Evolutionary conservation across 305 asterid genomes (phyloP).

Genomic region (Solanum hybrid): DNA sequence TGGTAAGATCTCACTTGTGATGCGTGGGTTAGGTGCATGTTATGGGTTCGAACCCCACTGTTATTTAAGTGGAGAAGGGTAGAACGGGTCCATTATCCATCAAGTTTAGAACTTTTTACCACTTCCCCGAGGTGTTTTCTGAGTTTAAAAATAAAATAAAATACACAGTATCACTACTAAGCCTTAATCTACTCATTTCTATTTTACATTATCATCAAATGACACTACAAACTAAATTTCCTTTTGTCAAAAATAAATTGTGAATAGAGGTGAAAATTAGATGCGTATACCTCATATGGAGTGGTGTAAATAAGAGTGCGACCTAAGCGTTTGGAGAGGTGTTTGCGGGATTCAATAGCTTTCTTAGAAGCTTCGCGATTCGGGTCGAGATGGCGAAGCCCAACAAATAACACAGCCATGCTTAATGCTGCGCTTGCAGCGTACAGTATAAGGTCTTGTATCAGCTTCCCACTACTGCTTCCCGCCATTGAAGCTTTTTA

Average conservation of each 20-base stretch:
- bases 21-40: not conserved
- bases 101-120: not conserved
- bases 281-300: slow-evolving; percentile 6
- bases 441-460: slow-evolving; percentile 5
- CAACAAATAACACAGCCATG: not conserved
- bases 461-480: not conserved
- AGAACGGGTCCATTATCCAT: not conserved
- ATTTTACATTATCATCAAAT: not conserved
- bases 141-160: not conserved
- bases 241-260: not conserved
- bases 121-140: not conserved
- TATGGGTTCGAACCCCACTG: not conserved
- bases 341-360: slow-evolving; percentile 11
- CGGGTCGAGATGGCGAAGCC: slow-evolving; percentile 15
- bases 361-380: slow-evolving; percentile 14
- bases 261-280: not conserved
- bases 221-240: not conserved
- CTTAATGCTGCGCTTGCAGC: slow-evolving; percentile 14
- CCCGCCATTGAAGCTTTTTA: slow-evolving; percentile 1
- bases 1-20: not conserved
- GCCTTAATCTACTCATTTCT: not conserved
- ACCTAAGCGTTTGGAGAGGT: slow-evolving; percentile 11
- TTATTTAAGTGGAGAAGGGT: not conserved
- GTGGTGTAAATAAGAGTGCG: slow-evolving; percentile 10
- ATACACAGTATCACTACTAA: not conserved